Percentiles rank a stretch among this genome's conserved stretches.
Conservation (phyloP, 148 eudicot genomes). For the Dysphania ambrosioides region DNA sequence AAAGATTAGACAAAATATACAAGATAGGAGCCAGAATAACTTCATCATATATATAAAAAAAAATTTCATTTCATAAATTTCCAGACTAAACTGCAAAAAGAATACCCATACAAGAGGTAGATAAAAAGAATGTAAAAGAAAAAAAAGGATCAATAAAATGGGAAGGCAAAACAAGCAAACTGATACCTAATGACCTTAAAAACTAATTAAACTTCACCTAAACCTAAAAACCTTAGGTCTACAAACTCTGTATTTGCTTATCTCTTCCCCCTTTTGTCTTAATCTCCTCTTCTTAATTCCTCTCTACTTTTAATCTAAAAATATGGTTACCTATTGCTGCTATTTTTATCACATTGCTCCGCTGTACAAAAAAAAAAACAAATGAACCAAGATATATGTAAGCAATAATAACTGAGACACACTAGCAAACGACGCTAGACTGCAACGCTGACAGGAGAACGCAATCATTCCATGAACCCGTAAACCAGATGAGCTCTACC, state of each 20-base stretch:
- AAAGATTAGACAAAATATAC: background rate
- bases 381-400: conserved; percentile 31
- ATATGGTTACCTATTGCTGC: conserved; percentile 33
- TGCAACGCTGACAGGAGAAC: conserved; percentile 9
- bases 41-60: background rate
- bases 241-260: conserved; percentile 28
- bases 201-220: conserved; percentile 32
- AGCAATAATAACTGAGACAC: conserved; percentile 21
- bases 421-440: conserved; percentile 22
- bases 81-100: conserved; percentile 42
- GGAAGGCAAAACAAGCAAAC: conserved; percentile 25
- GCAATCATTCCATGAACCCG: conserved; percentile 2
- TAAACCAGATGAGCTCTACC: background rate
- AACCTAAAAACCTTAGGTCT: conserved; percentile 27
- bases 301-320: conserved; percentile 29
- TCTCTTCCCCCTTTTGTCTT: conserved; percentile 8
- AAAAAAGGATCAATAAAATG: conserved; percentile 19
- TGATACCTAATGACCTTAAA: conserved; percentile 17
- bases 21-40: background rate
- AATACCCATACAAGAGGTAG: conserved; percentile 27
- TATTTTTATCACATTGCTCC: conserved; percentile 13
- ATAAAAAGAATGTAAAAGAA: conserved; percentile 10
- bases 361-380: conserved; percentile 46
- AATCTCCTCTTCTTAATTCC: conserved; percentile 22
- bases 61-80: conserved; percentile 22